Conservation (phyloP, 495 filamentous ascomycete genomes). For the Neurospora hispaniola region DNA sequence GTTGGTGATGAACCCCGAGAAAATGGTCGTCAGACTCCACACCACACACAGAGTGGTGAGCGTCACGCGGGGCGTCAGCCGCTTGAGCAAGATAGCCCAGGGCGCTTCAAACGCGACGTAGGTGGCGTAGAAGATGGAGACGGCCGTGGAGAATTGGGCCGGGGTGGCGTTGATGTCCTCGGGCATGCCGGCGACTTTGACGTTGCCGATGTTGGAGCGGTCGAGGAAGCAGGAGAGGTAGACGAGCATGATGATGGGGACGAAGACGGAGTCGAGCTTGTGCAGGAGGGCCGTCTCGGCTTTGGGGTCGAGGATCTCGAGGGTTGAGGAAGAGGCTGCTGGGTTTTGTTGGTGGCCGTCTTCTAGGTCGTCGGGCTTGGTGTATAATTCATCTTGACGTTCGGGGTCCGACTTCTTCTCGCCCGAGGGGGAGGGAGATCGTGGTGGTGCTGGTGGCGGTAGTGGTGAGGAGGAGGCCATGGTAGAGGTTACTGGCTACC, state of each 20-base stretch:
- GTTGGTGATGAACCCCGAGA: constrained; percentile 41
- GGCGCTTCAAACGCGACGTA: constrained; percentile 69
- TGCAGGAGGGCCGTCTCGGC: constrained; percentile 43
- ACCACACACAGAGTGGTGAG: constrained; percentile 49
- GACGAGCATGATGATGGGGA: constrained; percentile 42
- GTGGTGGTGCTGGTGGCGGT: not conserved
- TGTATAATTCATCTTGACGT: not conserved
- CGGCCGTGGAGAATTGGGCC: constrained; percentile 49
- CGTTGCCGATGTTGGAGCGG: constrained; percentile 42
- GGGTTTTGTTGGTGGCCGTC: not conserved
- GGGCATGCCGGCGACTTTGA: constrained; percentile 33
- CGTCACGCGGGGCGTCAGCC: constrained; percentile 44
- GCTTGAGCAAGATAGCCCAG: constrained; percentile 71
- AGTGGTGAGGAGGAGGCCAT: not conserved
- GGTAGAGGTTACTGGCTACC: not conserved
- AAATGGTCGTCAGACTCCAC: constrained; percentile 44
- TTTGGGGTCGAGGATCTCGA: constrained; percentile 30
- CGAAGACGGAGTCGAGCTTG: constrained; percentile 39
- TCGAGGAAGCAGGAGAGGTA: constrained; percentile 52
- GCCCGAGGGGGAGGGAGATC: not conserved
- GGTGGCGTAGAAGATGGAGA: constrained; percentile 76
- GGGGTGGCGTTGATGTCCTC: constrained; percentile 40
- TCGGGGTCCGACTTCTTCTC: not conserved
- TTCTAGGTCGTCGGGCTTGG: not conserved
- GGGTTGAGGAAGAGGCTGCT: not conserved